Percentiles rank a stretch among this genome's conserved stretches.
phyloP scores from a whole-genome alignment of 306 rosid species.

The Mimosa bimucronata region DNA sequence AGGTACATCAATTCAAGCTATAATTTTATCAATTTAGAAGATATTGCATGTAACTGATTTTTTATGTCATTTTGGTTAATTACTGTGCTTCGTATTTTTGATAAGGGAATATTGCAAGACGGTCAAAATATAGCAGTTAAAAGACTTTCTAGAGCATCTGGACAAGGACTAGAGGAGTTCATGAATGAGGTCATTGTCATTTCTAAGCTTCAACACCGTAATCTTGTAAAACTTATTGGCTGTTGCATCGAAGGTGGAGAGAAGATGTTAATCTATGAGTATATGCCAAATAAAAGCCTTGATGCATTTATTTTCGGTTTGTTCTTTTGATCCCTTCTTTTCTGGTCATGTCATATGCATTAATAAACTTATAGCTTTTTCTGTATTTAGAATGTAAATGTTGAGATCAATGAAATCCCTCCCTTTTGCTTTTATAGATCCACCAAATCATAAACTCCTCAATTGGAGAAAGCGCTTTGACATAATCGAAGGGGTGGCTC shows the following conservation, averaged over 20 bases:
- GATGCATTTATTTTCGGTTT: not conserved
- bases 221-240: not conserved
- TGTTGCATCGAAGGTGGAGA: not conserved
- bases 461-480: not conserved
- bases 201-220: not conserved
- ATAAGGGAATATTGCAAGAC: not conserved
- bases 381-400: too few relatives aligned
- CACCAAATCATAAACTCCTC: not conserved
- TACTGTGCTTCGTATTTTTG: not conserved
- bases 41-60: not conserved
- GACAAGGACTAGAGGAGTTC: not conserved
- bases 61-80: not conserved
- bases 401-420: too few relatives aligned
- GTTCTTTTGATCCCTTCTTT: not conserved
- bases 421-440: not conserved
- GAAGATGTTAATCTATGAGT: not conserved
- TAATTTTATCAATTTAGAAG: not conserved
- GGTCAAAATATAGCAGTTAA: not conserved
- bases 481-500: not conserved
- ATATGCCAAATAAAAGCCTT: not conserved
- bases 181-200: not conserved
- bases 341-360: not conserved
- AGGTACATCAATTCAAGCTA: not conserved
- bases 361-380: too few relatives aligned
- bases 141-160: too few relatives aligned